Evolutionary conservation across 176 grass and related monocot genomes (phyloP).

Genomic region (Aegilops longissima): DNA sequence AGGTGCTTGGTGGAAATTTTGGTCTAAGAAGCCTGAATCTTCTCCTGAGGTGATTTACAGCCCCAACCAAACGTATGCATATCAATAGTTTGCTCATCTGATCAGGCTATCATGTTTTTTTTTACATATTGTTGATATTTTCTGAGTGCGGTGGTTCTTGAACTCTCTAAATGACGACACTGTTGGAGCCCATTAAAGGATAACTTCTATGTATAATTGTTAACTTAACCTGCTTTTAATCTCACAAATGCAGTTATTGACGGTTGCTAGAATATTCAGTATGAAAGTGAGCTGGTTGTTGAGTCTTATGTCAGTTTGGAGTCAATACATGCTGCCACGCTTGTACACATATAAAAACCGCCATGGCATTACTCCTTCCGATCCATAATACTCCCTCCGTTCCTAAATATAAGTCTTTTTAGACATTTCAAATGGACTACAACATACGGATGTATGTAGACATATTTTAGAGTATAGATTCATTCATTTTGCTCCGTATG

Average conservation of each 20-base stretch:
- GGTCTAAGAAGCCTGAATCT: conserved; percentile 59
- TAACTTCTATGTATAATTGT: neutral
- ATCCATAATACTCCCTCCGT: no score
- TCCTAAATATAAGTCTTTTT: no score
- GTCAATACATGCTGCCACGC: neutral
- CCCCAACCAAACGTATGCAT: conserved; percentile 14
- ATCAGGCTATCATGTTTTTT: neutral
- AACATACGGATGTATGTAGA: no score
- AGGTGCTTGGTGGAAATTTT: conserved; percentile 83
- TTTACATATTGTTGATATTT: neutral
- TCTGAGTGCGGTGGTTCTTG: neutral
- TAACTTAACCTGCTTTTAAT: conserved; percentile 7
- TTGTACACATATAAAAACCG: neutral
- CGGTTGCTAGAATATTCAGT: conserved; percentile 2
- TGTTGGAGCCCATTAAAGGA: neutral
- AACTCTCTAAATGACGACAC: conserved; percentile 10
- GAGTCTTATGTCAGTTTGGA: neutral
- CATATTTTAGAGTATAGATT: no score
- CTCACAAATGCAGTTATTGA: neutral
- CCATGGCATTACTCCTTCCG: neutral
- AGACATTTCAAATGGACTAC: no score
- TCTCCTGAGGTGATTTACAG: conserved; percentile 50
- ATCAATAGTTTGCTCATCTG: conserved; percentile 10
- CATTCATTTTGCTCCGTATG: no score
- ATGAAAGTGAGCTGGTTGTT: neutral